phyloP scores from a whole-genome alignment of 805 yeast genomes.

The Ogataea philodendri region DNA sequence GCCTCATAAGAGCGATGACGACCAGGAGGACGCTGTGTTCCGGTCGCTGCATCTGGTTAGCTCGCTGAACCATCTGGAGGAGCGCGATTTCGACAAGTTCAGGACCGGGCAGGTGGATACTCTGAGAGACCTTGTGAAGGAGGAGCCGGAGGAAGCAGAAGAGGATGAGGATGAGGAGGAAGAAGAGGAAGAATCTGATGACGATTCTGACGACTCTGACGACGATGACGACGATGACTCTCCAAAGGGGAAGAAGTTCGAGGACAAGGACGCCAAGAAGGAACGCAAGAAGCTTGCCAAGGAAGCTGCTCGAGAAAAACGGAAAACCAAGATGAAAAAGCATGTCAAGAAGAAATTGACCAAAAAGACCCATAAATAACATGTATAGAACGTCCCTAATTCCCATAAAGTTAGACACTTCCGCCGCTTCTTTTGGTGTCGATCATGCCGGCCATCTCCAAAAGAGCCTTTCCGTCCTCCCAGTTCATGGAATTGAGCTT shows the following conservation, averaged over 20 bases:
- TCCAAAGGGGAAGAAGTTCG: slow-evolving; percentile 70
- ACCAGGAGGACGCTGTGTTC: slow-evolving; percentile 76
- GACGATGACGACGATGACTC: slow-evolving; percentile 14
- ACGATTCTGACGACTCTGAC: slow-evolving; percentile 20
- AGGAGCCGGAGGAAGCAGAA: slow-evolving; percentile 27
- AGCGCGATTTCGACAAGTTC: slow-evolving; percentile 81
- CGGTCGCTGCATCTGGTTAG: slow-evolving; percentile 75
- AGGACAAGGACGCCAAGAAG: slow-evolving; percentile 76
- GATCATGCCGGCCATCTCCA: slow-evolving; percentile 76
- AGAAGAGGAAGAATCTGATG: slow-evolving; percentile 26
- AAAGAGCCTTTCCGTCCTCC: slow-evolving; percentile 79
- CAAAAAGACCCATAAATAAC: slow-evolving; percentile 41
- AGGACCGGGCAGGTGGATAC: slow-evolving; percentile 79
- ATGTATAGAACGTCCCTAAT: too few species aligned
- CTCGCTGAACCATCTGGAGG: slow-evolving; percentile 81
- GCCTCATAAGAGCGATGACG: slow-evolving; percentile 57
- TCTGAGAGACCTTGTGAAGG: slow-evolving; percentile 59
- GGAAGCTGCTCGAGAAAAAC: slow-evolving; percentile 72
- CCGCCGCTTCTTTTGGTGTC: slow-evolving; percentile 50
- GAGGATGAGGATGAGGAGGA: slow-evolving; percentile 33
- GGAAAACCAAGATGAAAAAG: slow-evolving; percentile 80
- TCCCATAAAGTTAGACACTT: slow-evolving; percentile 39
- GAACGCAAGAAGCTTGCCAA: slow-evolving; percentile 74
- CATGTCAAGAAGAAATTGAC: slow-evolving; percentile 75
- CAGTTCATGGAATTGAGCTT: slow-evolving; percentile 60